Evolutionary conservation across 2,329 filamentous ascomycete species (phyloP), one percentile per base, ranked within the genome.

Genomic region (Drechmeria coniospora): DNA sequence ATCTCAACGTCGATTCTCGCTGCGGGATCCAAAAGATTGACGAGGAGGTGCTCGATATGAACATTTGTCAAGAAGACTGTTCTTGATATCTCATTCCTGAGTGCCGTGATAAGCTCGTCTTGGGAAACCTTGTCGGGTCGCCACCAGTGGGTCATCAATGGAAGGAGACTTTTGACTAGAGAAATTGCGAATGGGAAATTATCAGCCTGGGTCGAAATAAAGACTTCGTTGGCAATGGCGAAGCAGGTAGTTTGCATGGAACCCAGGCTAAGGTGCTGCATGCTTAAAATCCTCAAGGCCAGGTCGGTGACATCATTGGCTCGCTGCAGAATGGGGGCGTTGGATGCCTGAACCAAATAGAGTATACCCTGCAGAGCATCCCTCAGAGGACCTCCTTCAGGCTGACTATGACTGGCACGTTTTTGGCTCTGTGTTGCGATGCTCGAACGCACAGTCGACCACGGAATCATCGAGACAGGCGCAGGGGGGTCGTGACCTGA

Each of bases 1-100:
- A 68, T 66, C 36, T 77, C 69, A 5, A 92, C 30, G 37, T 64
- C 50, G 24, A 43, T 57, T 16, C 51, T 47, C 30, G 62, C 50
- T 30, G 41, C 46, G 31, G 43, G 49, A 37, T 55, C 51, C 3
- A 51, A 45, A 6, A 52, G 46, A 28, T 65, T 57, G 22, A 51
- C 46, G 15, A 65, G 48, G 18, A 79, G 44, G 32, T 68, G 56
- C 37, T 79, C 63, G 25, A 80, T 56, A 36, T 77, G 71, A 7
- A 76, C 54, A 37, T 72, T 65, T 18, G 74, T 60, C n/a, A 70
- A 58, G 35, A 79, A 72, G 16, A 93, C 56, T 1, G 72, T 71
- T 38, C 74, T 74, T 19, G 92, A 60, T 47, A 93, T 78, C 47
- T 84, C 82, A 37, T 87, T 79, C 39, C 77, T 74, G 27, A 90